Base-by-base conservation (phyloP, 345 rosid genomes). In the Linum lewisii region DNA sequence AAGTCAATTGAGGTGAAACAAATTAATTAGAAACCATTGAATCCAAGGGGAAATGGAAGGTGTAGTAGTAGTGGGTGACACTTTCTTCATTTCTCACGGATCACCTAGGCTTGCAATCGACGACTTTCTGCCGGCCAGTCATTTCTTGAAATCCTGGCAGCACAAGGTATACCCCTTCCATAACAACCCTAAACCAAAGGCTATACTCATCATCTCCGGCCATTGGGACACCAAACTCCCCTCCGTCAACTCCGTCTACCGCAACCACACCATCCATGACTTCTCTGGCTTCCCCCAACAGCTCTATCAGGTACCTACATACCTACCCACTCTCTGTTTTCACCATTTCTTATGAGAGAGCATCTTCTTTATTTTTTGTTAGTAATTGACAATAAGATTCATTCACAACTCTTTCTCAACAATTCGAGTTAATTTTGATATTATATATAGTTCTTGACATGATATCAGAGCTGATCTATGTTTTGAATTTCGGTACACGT, bases 21-120 rank as follows among this genome's bases (percentile, higher is more conserved):
- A n/a, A n/a, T n/a, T n/a, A n/a, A n/a, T n/a, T n/a, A n/a, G n/a
- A n/a, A n/a, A n/a, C n/a, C n/a, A n/a, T n/a, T n/a, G n/a, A n/a
- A n/a, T n/a, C n/a, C n/a, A n/a, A n/a, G n/a, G n/a, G n/a, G n/a
- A 34, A 1, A 34, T 6, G 10, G 38, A 34, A 34, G 5, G 0
- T 5, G 38, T 11, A 34, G 45, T 57, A 57, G 66, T 25, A 14
- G 5, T 73, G 60, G 81, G 54, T 69, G 77, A 87, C 15, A 79
- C 93, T 0, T 83, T 79, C 70, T 92, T 51, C 72, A 54, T 92
- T 21, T 92, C 97, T 0, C 97, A 92, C 60, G 98, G 98, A 7
- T 74, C 93, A 19, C 97, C 98, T 20, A 79, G 79, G 70, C 71
- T 88, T 65, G 67, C 87, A 15, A 86, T 88, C 18, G 98, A 92